Conservation (phyloP, 2,329 filamentous ascomycete genomes). For the Pseudogymnoascus sp. region DNA sequence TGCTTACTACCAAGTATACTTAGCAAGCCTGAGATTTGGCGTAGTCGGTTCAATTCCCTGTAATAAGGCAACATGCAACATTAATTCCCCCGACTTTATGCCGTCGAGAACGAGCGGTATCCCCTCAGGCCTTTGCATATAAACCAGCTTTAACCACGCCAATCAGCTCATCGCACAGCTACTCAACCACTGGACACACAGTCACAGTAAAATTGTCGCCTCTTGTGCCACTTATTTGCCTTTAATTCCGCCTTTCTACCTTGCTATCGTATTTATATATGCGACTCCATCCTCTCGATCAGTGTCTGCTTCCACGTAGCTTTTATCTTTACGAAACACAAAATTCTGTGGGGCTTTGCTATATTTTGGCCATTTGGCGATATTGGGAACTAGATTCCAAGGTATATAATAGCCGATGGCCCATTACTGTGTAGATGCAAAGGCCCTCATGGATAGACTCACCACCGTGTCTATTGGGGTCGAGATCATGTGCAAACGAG, state of each 20-base stretch:
- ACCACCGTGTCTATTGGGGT: conserved; percentile 17
- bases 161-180: too few relatives aligned
- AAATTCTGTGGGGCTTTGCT: conserved; percentile 27
- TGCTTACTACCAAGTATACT: too few relatives aligned
- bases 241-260: not conserved
- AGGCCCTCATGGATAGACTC: not conserved
- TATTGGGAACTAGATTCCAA: not conserved
- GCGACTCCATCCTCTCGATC: conserved; percentile 39
- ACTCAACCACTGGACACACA: too few relatives aligned
- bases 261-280: conserved; percentile 31
- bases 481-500: conserved; percentile 15
- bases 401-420: not conserved
- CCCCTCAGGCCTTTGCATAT: too few relatives aligned
- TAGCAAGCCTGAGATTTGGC: too few relatives aligned
- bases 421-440: not conserved
- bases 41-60: too few relatives aligned
- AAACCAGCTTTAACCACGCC: too few relatives aligned
- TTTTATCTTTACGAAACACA: conserved; percentile 26
- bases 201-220: too few relatives aligned
- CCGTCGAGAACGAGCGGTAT: too few relatives aligned
- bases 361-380: conserved; percentile 37
- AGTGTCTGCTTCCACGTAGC: conserved; percentile 38
- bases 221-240: too few relatives aligned
- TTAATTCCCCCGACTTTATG: too few relatives aligned
- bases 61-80: too few relatives aligned